Conservation (phyloP, 768 basidiomycete species). For the Lentinula detonsa region DNA sequence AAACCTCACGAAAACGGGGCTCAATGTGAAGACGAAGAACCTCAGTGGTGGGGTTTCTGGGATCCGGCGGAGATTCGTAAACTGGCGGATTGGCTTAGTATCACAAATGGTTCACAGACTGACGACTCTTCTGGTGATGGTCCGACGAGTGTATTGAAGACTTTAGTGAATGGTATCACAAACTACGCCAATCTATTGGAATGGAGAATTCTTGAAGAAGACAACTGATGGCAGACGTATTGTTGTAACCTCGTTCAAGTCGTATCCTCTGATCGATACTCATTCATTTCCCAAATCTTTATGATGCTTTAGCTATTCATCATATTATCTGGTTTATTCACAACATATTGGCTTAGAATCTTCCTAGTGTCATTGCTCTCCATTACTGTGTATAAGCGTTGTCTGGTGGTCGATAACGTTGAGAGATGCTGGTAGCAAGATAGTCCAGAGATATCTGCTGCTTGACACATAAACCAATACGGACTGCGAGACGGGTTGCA, state of each 20-base stretch:
- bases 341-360: too few relatives aligned
- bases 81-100: conserved; percentile 59
- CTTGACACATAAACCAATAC: conserved; percentile 21
- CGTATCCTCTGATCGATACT: too few relatives aligned
- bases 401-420: not conserved
- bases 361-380: too few relatives aligned
- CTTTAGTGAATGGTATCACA: conserved; percentile 46
- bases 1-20: conserved; percentile 28
- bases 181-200: conserved; percentile 57
- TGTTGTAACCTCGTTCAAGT: not conserved
- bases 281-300: not conserved
- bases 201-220: conserved; percentile 43
- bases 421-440: not conserved
- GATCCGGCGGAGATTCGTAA: conserved; percentile 58
- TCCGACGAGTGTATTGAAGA: conserved; percentile 29
- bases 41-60: conserved; percentile 74
- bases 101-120: conserved; percentile 17
- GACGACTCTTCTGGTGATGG: conserved; percentile 11
- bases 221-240: not conserved
- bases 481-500: conserved; percentile 55
- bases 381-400: not conserved
- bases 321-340: not conserved
- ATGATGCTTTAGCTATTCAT: not conserved
- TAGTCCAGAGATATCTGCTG: not conserved
- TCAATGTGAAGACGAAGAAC: conserved; percentile 20